Evolutionary conservation across 768 basidiomycete genomes (phyloP), one percentile per base, ranked within the genome.

Genomic region (Tricholoma saponaceum): DNA sequence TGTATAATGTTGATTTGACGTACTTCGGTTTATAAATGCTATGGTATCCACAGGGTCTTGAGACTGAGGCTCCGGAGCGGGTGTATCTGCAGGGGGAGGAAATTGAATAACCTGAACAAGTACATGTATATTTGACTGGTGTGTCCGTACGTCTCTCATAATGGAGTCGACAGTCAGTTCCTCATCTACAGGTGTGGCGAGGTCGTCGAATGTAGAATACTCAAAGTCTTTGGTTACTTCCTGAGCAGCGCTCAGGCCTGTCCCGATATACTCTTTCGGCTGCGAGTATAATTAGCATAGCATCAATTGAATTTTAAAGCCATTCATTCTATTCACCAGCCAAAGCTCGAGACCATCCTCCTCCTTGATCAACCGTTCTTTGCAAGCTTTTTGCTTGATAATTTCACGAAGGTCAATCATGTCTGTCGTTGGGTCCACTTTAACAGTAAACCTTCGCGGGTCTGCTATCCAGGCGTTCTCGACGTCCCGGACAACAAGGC

Each of bases 81-180:
- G 35, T 13, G 51, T 46, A 28, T 33, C 28, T 9, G 39, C 18
- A 30, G 52, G 25, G 51, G 26, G 56, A 52, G 56, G n/a, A n/a
- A n/a, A n/a, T n/a, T n/a, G 37, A 9, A 51, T 30, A 30, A 52
- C 39, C 41, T 52, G 50, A 23, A 33, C 51, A 14, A 57, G 25
- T 44, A 57, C 2, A 52, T 57, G 50, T 51, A 57, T 44, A 52
- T 52, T 57, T n/a, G 35, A 52, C 35, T 57, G 56, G 39, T 37
- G 51, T 23, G 56, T 51, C 33, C 37, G 26, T 37, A 16, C 26
- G 23, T 39, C 20, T 33, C 47, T 22, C 49, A 51, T 23, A 44
- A 57, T 51, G 50, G 56, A 52, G 22, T 57, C 56, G 50, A 52
- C 39, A 32, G 39, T 52, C 35, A 52, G 28, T 28, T 46, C 47